These are phyloP conservation scores for Ormosia emarginata DNA, from an alignment of 306 rosid genomes.

Conservation along the genomic window DNA sequence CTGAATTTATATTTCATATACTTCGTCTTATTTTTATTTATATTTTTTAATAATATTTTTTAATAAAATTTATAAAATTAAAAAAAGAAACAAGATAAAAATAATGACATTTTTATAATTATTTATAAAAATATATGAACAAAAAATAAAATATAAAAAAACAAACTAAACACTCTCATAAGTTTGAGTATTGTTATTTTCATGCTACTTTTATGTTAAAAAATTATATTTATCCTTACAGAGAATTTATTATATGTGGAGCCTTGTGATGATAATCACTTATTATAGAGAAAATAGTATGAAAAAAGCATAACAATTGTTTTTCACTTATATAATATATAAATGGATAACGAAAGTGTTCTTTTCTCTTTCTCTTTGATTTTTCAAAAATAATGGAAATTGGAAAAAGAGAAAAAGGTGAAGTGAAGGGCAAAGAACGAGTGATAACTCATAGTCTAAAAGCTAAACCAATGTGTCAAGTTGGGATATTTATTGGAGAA, in stretches of 20 bases:
- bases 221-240: too few species aligned
- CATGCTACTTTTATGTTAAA: not conserved
- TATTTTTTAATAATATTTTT: too few species aligned
- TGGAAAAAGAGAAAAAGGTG: not conserved
- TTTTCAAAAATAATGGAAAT: not conserved
- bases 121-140: too few species aligned
- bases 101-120: too few species aligned
- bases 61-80: too few species aligned
- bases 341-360: not conserved
- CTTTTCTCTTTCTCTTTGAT: not conserved
- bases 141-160: too few species aligned
- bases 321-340: not conserved
- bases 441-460: not conserved
- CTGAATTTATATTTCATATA: too few species aligned
- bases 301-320: not conserved
- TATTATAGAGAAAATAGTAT: not conserved
- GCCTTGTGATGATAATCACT: not conserved
- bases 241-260: not conserved
- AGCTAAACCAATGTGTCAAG: not conserved
- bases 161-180: too few species aligned
- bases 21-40: too few species aligned
- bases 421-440: not conserved
- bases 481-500: not conserved
- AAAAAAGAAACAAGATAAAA: too few species aligned
- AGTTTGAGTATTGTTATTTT: not conserved